Evolutionary conservation across 225 moss, liverwort and hornwort genomes (phyloP), one percentile per base, ranked within the genome.

Genomic region (Bryoerythrophyllum caledonicum): DNA sequence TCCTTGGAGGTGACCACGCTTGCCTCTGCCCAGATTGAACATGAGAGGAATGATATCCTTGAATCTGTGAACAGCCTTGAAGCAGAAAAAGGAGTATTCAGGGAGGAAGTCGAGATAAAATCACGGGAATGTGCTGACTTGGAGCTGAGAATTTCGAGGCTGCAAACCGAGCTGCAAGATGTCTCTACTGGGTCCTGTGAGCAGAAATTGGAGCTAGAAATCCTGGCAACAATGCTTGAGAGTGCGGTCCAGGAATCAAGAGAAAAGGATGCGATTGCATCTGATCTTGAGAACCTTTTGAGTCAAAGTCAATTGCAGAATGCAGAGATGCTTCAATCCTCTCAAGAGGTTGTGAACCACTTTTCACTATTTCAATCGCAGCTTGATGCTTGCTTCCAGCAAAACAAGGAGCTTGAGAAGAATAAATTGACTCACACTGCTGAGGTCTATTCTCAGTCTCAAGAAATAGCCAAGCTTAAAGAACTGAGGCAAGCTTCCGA

Each of bases 271-370:
- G 71, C 75, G 4, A 69, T 80, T 67, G 72, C 84, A 54, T 68
- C 68, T 67, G 81, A 82, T 19, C 74, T 84, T 49, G 82, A 87
- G 75, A 82, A 75, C 52, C 68, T 84, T 25, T 75, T 87, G 26
- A 74, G 73, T 46, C 84, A 87, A 74, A 87, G 87, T 60, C 87
- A 80, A 75, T 10, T 82, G 35, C 82, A 84, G 79, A 87, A 85
- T 54, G 68, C 79, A 46, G 82, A 87, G 72, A 87, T 87, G 87
- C 87, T 87, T 60, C 79, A 82, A 72, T 87, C 87, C 2, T 87
- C 87, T 4, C 87, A 87, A 30, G 84, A 87, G 71, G 79, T 87
- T 80, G 74, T 87, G 54, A 81, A 82, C 38, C 84, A 87, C 60
- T 87, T 82, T 64, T 80, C 84, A 10, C 80, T 75, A 53, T 82